Evolutionary conservation across 202 grass and related monocot genomes (phyloP).

Genomic region (Brachypodium distachyon): DNA sequence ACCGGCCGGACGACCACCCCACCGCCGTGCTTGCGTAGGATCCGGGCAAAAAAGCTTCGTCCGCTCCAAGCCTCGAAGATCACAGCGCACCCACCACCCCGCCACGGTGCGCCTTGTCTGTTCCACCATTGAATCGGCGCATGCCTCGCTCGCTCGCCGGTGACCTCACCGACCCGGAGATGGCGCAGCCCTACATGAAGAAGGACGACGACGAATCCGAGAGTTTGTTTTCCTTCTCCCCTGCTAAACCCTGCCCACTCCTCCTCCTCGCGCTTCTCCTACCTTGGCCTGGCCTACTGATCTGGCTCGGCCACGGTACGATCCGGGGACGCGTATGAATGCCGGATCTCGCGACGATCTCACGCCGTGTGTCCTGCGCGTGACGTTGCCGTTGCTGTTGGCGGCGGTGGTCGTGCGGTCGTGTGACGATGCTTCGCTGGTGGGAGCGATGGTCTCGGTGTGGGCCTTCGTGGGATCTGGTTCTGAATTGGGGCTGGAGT

Average conservation of each 20-base stretch:
- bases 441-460: neutral
- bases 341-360: slow-evolving; percentile 44
- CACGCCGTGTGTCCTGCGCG: neutral
- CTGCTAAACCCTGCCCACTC: slow-evolving; percentile 1
- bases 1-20: neutral
- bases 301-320: neutral
- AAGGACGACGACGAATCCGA: slow-evolving; percentile 77
- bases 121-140: neutral
- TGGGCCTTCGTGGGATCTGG: neutral
- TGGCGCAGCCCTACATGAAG: slow-evolving; percentile 73
- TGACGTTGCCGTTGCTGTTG: neutral
- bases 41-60: neutral
- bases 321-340: neutral
- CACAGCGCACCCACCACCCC: neutral
- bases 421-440: neutral
- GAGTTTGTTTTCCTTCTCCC: slow-evolving; percentile 12
- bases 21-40: neutral
- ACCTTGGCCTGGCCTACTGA: neutral
- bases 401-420: neutral
- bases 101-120: neutral
- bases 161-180: slow-evolving; percentile 41
- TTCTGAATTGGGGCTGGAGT: neutral
- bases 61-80: neutral
- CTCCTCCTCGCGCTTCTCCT: neutral
- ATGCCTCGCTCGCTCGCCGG: slow-evolving; percentile 46